Evolutionary conservation across 2,329 filamentous ascomycete species (phyloP).

Genomic region (Scedosporium apiospermum): DNA sequence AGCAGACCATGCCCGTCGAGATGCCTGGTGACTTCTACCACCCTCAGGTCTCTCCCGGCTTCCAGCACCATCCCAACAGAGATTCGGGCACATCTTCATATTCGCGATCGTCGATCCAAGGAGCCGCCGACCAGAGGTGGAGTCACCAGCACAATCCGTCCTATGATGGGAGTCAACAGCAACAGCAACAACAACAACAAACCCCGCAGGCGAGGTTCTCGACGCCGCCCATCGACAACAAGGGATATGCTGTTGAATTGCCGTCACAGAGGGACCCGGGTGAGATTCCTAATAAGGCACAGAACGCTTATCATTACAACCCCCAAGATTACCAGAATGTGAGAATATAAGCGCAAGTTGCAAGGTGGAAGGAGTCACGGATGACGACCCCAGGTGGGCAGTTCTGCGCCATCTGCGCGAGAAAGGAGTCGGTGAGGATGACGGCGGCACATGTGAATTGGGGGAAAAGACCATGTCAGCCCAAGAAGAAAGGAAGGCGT

Average conservation of each 20-base stretch:
- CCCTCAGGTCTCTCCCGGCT: constrained; percentile 19
- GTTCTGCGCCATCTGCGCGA: too few relatives aligned
- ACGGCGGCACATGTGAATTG: too few relatives aligned
- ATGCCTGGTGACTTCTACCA: constrained; percentile 41
- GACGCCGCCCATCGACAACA: constrained; percentile 30
- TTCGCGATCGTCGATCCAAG: constrained; percentile 12
- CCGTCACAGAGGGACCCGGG: constrained; percentile 35
- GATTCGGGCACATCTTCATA: constrained; percentile 18
- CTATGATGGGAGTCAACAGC: constrained; percentile 18
- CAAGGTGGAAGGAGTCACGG: too few relatives aligned
- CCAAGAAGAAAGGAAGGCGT: too few relatives aligned
- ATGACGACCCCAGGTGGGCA: not conserved
- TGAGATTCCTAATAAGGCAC: constrained; percentile 24
- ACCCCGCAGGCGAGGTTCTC: constrained; percentile 19
- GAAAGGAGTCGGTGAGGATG: too few relatives aligned
- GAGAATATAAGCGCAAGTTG: not conserved
- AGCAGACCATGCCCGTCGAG: constrained; percentile 23
- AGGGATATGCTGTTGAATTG: constrained; percentile 32
- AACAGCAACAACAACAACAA: constrained; percentile 12
- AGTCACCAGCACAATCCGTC: constrained; percentile 20
- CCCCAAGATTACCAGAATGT: constrained; percentile 26
- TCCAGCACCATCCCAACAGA: constrained; percentile 15
- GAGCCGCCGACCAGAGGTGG: constrained; percentile 5
- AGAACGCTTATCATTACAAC: constrained; percentile 24
- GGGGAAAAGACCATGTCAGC: too few relatives aligned